Evolutionary conservation across 345 rosid species (phyloP), one percentile per base, ranked within the genome.

Genomic region (Alliaria petiolata): DNA sequence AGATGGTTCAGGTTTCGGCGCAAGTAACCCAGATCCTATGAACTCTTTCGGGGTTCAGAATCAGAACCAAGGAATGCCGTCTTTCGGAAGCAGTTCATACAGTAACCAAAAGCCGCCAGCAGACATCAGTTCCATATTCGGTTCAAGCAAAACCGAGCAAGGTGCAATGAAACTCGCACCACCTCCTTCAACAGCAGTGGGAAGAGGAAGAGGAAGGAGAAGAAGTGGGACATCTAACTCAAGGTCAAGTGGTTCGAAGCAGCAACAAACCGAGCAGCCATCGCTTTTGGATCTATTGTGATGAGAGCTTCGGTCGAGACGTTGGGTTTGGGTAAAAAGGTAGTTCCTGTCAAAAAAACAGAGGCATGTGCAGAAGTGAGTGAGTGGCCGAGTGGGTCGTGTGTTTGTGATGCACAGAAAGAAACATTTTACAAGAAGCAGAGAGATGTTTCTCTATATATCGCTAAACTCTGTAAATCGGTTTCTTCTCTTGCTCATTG

Each of bases 131-230:
- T 90, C 97, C n/a, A 87, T 86, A 72, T 89, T 85, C 71, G 76
- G 81, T 79, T 82, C 91, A 39, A 80, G 78, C 82, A 88, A 76
- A 77, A 82, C 80, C 9, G 89, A 80, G 39, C 85, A 78, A 43
- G 12, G 80, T 52, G 92, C 98, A 40, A 87, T 84, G 22, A 89
- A 79, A 80, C 91, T 93, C 51, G 91, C 98, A 57, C 96, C 97
- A 1, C 98, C 98, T 0, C 97, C 98, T 6, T 80, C 78, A 49
- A 76, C 81, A 69, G 90, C 84, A 6, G 89, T 84, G 45, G 91
- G 92, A 50, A 83, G 92, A 78, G 98, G 97, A 46, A 80, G 92
- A 72, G 92, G 96, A 38, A 76, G 85, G 36, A 89, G 84, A 42
- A 76, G 81, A 49, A 47, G 43, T 64, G 60, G 67, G 17, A 47